phyloP scores from a whole-genome alignment of 2,329 filamentous ascomycete genomes.

The Tolypocladium guangdongense region DNA sequence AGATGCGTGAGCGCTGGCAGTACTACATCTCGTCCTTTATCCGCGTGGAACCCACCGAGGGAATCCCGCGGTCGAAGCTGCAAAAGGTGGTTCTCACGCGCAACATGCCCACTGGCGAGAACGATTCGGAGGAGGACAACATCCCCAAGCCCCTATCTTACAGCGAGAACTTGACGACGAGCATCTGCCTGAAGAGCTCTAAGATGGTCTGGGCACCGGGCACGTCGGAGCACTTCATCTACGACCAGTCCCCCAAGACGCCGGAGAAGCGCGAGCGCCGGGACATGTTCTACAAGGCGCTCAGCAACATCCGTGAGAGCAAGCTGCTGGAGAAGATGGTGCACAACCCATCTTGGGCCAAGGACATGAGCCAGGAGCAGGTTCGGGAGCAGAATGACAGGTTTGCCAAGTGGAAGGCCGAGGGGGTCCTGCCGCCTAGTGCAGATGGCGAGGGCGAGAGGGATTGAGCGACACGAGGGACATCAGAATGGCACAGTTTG shows the following conservation, averaged over 20 bases:
- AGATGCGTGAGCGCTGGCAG: slow-evolving; percentile 75
- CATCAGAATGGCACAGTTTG: neutral
- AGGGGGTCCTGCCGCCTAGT: slow-evolving; percentile 27
- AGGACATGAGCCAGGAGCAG: slow-evolving; percentile 67
- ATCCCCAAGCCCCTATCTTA: slow-evolving; percentile 50
- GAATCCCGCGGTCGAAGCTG: slow-evolving; percentile 53
- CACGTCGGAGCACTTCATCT: slow-evolving; percentile 61
- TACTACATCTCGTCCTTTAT: slow-evolving; percentile 93
- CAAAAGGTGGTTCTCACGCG: slow-evolving; percentile 60
- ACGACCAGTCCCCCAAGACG: slow-evolving; percentile 56
- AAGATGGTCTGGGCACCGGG: slow-evolving; percentile 67
- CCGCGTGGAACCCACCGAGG: slow-evolving; percentile 79
- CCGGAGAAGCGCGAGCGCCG: slow-evolving; percentile 49
- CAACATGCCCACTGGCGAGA: slow-evolving; percentile 54
- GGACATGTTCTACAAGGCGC: slow-evolving; percentile 39
- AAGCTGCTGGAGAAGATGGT: slow-evolving; percentile 72
- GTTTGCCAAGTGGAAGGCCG: slow-evolving; percentile 42
- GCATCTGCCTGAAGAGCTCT: slow-evolving; percentile 67
- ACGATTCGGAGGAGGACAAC: slow-evolving; percentile 51
- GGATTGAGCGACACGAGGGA: neutral
- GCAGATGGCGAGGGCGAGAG: neutral
- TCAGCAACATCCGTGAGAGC: slow-evolving; percentile 52
- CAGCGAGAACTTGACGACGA: slow-evolving; percentile 57
- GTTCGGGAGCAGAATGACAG: slow-evolving; percentile 64
- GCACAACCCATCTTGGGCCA: slow-evolving; percentile 69